Evolutionary conservation across 495 filamentous ascomycete genomes (phyloP), one percentile per base, ranked within the genome.

Genomic region (Bombardia bombarda): DNA sequence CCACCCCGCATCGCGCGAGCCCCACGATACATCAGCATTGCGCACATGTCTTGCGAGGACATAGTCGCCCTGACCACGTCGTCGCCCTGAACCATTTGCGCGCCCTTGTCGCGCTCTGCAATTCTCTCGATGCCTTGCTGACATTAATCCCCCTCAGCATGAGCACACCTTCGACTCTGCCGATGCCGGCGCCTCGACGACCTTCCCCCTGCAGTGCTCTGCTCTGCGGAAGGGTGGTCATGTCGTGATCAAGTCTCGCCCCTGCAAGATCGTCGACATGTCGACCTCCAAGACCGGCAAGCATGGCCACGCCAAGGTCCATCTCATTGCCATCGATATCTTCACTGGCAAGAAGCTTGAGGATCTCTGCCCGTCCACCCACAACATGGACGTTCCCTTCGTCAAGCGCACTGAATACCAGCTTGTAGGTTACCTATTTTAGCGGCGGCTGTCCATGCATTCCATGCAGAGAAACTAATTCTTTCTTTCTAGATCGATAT

Each of bases 191-290:
- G 90, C 90, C 50, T 97, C 93, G 45, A 61, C 73, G 65, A 98
- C 92, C 62, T 95, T 64, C 75, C 92, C 92, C 55, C 90, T 93
- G 86, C 92, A 99, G 77, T 99, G 92, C 72, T 99, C 92, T 70
- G 90, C 92, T 55, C 80, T 99, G 75, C 82, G 92, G 60, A 97
- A 99, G 89, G 92, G 90, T 82, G 92, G 92, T 55, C 80, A 82
- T 58, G 92, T 99, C 72, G 84, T 90, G 60, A 97, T 99, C 73
- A 97, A 99, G 80, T 70, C 75, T 65, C 90, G 92, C 57, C 92
- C 92, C 50, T 99, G 92, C 89, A 97, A 96, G 83, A 99, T 99
- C 58, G 86, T 96, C 67, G 92, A 96, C 62, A 99, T 99, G 92
- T 90, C 86, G 49, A 99, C 92, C 72, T 99, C 92, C 63, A 99